These are phyloP conservation scores for Ampelocalamus luodianensis DNA, from an alignment of 176 grass and related monocot species.

Conservation along the genomic window DNA sequence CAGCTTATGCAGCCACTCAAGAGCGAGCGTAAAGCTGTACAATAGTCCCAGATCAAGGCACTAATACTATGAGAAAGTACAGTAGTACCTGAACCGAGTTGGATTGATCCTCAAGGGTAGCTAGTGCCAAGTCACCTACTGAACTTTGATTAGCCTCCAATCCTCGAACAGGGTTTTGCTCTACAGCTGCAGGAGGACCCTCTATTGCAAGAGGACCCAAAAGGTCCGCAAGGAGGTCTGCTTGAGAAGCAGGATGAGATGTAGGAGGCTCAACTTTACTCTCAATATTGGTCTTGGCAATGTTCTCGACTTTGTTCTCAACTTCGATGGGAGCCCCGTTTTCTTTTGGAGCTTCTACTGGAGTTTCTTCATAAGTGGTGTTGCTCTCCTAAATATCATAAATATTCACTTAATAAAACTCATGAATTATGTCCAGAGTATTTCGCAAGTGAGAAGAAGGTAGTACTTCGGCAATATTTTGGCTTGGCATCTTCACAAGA, in stretches of 20 bases:
- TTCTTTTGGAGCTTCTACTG: constrained; percentile 55
- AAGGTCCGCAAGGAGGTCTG: constrained; percentile 90
- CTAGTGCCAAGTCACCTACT: constrained; percentile 81
- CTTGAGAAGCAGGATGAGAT: constrained; percentile 53
- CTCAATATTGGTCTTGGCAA: constrained; percentile 42
- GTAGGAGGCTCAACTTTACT: constrained; percentile 59
- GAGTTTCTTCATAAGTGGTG: constrained; percentile 47
- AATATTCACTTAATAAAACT: constrained; percentile 37
- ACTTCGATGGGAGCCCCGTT: constrained; percentile 65
- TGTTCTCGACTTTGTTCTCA: constrained; percentile 38
- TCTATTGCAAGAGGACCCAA: constrained; percentile 97
- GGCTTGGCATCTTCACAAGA: constrained; percentile 90
- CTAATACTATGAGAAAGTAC: background rate
- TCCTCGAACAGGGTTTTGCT: constrained; percentile 53
- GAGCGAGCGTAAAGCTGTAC: background rate
- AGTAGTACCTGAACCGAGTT: constrained; percentile 83
- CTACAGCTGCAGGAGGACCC: constrained; percentile 69
- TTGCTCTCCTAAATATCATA: constrained; percentile 64
- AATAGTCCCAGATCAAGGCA: constrained; percentile 1
- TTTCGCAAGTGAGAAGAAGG: constrained; percentile 34
- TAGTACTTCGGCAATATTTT: constrained; percentile 65
- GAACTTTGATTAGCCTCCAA: constrained; percentile 63
- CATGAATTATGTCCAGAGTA: constrained; percentile 10
- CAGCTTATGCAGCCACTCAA: background rate
- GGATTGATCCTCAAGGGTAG: constrained; percentile 80